A percentile compares a stretch with the other conserved stretches of the same genome.
Evolutionary conservation across 805 yeast genomes (phyloP).

Genomic region (Wickerhamomyces tratensis): DNA sequence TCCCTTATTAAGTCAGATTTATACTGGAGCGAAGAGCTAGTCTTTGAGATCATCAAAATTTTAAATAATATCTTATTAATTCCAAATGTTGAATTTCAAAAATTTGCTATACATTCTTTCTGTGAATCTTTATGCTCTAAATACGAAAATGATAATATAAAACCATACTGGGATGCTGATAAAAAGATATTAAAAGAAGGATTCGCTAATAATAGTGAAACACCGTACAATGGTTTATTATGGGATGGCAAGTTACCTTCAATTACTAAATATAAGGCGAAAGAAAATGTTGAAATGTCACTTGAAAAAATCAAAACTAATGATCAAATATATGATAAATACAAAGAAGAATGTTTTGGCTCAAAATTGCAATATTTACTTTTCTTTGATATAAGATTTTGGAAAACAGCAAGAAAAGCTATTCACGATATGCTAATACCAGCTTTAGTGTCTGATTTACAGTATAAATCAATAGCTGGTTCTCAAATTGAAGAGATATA

Average conservation of each 20-base stretch:
- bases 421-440: slow-evolving; percentile 44
- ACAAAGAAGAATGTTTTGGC: no score
- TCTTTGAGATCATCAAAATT: slow-evolving; percentile 41
- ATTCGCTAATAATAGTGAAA: no score
- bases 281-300: no score
- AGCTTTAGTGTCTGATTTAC: slow-evolving; percentile 39
- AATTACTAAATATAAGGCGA: no score
- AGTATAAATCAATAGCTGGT: slow-evolving; percentile 38
- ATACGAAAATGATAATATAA: no score
- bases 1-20: slow-evolving; percentile 44
- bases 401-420: slow-evolving; percentile 39
- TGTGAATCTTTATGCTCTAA: no score
- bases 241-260: no score
- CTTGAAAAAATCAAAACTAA: no score
- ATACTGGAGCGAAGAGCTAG: slow-evolving; percentile 36
- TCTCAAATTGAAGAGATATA: slow-evolving; percentile 45
- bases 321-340: no score
- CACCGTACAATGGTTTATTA: no score
- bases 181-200: no score
- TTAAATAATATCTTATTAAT: slow-evolving; percentile 29
- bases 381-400: slow-evolving; percentile 48
- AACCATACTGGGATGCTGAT: no score
- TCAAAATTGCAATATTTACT: slow-evolving; percentile 50
- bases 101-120: slow-evolving; percentile 20
- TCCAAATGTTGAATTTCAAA: slow-evolving; percentile 28